A percentile compares a stretch with the other conserved stretches of the same genome.
Evolutionary conservation across 169 alveolate species (phyloP).

Genomic region (Perkinsus marinus): DNA sequence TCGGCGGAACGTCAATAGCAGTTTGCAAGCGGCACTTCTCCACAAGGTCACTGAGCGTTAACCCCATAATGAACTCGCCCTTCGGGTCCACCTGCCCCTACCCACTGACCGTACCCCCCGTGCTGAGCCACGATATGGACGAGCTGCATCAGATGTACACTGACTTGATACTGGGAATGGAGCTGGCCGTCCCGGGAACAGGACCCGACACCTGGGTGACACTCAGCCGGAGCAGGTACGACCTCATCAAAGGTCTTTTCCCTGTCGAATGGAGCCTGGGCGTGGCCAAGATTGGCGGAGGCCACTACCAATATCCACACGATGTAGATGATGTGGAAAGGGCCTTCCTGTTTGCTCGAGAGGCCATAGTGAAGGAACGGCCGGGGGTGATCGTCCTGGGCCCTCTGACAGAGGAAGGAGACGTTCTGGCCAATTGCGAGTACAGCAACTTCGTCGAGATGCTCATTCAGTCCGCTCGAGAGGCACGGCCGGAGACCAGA

Average conservation of each 20-base stretch:
- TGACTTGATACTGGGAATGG: neutral
- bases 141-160: neutral
- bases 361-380: neutral
- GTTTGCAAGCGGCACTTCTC: too few relatives aligned
- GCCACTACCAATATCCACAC: neutral
- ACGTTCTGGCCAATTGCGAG: neutral
- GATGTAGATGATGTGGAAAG: neutral
- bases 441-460: neutral
- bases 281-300: neutral
- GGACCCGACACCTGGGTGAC: neutral
- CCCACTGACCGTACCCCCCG: neutral
- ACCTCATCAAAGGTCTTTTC: neutral
- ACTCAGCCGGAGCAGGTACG: neutral
- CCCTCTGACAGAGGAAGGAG: neutral
- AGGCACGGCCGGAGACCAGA: neutral
- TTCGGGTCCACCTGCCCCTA: neutral
- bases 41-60: neutral
- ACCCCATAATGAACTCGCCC: neutral
- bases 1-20: too few relatives aligned
- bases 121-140: neutral
- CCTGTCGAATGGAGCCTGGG: neutral
- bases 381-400: neutral
- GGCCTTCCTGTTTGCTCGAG: neutral
- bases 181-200: neutral
- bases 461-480: neutral